These are phyloP conservation scores for Aspergillus hiratsukae DNA, from an alignment of 2,329 filamentous ascomycete genomes.

Conservation along the genomic window DNA sequence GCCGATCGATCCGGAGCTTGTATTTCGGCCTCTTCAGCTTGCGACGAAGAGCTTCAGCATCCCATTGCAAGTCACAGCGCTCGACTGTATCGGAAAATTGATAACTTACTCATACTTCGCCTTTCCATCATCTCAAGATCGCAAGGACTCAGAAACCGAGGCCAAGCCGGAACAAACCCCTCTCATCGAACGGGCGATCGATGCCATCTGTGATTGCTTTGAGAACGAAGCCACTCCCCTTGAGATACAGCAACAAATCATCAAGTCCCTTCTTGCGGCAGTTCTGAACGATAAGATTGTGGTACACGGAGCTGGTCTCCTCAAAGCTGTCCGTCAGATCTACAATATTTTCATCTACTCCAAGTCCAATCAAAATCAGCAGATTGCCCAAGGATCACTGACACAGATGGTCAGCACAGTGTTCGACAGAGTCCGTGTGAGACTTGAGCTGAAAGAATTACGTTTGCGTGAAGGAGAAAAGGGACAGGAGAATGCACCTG, in stretches of 20 bases:
- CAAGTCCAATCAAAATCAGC: slow-evolving; percentile 89
- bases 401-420: slow-evolving; percentile 99
- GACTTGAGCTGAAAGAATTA: slow-evolving; percentile 82
- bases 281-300: slow-evolving; percentile 98
- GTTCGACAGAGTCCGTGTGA: slow-evolving; percentile 86
- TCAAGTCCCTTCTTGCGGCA: slow-evolving; percentile 91
- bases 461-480: slow-evolving; percentile 48
- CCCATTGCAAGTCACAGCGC: slow-evolving; percentile 77
- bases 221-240: slow-evolving; percentile 89
- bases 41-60: slow-evolving; percentile 84
- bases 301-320: slow-evolving; percentile 88
- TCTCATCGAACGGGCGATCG: slow-evolving; percentile 93
- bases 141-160: slow-evolving; percentile 19
- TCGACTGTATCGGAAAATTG: slow-evolving; percentile 97
- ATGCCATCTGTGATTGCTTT: slow-evolving; percentile 99
- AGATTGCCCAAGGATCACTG: slow-evolving; percentile 91
- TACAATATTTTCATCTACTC: slow-evolving; percentile 99
- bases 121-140: slow-evolving; percentile 50
- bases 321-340: slow-evolving; percentile 95
- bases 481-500: slow-evolving; percentile 28
- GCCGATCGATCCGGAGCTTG: slow-evolving; percentile 80
- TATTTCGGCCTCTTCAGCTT: slow-evolving; percentile 86
- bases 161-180: slow-evolving; percentile 51
- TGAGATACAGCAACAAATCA: slow-evolving; percentile 94
- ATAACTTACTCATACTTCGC: slow-evolving; percentile 99